Percentiles rank a stretch among this genome's conserved stretches.
Evolutionary conservation across 164 flowering plant species (phyloP).

Genomic region (Litsea cubeba): DNA sequence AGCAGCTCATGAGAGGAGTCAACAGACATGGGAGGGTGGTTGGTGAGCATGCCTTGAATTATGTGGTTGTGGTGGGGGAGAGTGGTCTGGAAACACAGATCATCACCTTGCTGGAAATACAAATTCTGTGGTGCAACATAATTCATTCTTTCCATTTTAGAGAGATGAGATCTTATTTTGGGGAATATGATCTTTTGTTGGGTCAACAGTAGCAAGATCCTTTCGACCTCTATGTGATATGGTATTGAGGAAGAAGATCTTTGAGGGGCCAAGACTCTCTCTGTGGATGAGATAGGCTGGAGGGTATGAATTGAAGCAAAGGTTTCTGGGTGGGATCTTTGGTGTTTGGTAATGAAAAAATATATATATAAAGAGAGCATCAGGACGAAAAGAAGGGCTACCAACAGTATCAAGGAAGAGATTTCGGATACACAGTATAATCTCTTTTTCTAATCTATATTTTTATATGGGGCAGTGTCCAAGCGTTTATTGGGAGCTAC

Average conservation of each 20-base stretch:
- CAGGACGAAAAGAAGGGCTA: not conserved
- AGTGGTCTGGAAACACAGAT: conserved; percentile 8
- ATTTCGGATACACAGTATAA: not conserved
- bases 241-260: conserved; percentile 3
- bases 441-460: not conserved
- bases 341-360: not conserved
- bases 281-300: not conserved
- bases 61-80: not conserved
- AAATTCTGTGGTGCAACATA: conserved; percentile 7
- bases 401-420: conserved; percentile 2
- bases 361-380: not conserved
- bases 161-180: not conserved
- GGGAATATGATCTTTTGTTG: not conserved
- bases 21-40: not conserved
- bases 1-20: not conserved
- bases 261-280: not conserved
- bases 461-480: not conserved
- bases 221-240: too few relatives aligned
- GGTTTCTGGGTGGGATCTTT: not conserved
- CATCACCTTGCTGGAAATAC: conserved; percentile 17
- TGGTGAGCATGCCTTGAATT: not conserved
- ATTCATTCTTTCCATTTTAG: not conserved
- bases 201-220: too few relatives aligned
- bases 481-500: not conserved
- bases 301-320: not conserved